Evolutionary conservation across 192 early-diverging fungal genomes (phyloP), one percentile per base, ranked within the genome.

Genomic region (Thamnidium elegans): DNA sequence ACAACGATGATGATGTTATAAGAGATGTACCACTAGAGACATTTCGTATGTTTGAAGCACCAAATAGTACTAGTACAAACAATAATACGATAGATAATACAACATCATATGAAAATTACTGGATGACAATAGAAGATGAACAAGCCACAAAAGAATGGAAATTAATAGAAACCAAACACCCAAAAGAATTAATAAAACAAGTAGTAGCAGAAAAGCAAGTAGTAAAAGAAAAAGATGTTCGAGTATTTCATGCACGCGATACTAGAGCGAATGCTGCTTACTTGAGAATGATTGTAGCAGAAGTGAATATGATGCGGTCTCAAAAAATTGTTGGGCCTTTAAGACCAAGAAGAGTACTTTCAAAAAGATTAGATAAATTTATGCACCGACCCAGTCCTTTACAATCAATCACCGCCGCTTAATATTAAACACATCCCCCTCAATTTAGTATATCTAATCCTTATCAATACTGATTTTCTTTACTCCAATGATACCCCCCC

Each of bases 291-390:
- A 79, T 82, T 67, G 77, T 76, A 17, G 72, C 80, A 36, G 80
- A 82, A 67, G 56, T 82, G 46, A 79, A 78, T 54, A 82, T 82
- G 80, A 82, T 82, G 64, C 73, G 80, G 4, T 56, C 80, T 19
- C 67, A 78, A 45, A 82, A 82, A 51, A 69, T 82, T 42, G 68
- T 82, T 3, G 70, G 75, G 34, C 80, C 80, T 8, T 52, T 82
- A 14, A 73, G 71, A 50, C 78, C 78, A n/a, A 62, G 80, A 31
- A 66, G 69, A 10, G 75, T 68, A 43, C 70, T 82, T 10, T 72
- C 78, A 32, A 69, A 76, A 26, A 58, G 80, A 26, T 56, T 63
- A 43, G 78, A 82, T 20, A 48, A 26, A 21, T 71, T 71, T 53
- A 50, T 45, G 32, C 45, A 42, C 23, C 62, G 63, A 59, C 47